Evolutionary conservation across 345 rosid species (phyloP).

Genomic region (Clarkia xantiana): DNA sequence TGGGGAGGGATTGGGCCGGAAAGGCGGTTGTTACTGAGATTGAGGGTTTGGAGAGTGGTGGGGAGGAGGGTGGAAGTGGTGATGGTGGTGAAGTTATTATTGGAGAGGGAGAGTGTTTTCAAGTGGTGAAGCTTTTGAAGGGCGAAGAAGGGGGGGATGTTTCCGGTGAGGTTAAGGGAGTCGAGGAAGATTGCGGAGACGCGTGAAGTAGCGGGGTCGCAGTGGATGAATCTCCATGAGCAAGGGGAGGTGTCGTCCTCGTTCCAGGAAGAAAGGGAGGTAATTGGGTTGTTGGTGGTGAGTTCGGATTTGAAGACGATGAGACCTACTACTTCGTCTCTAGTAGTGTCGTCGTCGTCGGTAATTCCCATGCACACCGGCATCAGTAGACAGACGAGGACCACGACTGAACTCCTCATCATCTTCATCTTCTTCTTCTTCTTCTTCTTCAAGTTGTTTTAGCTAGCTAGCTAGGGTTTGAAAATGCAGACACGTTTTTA

Average conservation of each 20-base stretch:
- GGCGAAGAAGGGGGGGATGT: slow-evolving; percentile 56
- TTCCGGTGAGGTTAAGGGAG: slow-evolving; percentile 67
- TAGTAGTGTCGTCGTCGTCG: no score
- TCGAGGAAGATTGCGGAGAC: slow-evolving; percentile 48
- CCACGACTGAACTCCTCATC: no score
- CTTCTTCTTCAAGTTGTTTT: no score
- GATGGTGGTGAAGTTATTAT: slow-evolving; percentile 40
- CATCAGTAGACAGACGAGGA: no score
- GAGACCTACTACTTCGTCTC: slow-evolving; percentile 79
- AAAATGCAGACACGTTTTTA: no score
- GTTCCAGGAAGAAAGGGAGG: slow-evolving; percentile 57
- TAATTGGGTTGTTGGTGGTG: slow-evolving; percentile 34
- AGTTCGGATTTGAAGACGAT: slow-evolving; percentile 83
- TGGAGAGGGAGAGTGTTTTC: slow-evolving; percentile 53
- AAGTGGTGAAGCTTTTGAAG: slow-evolving; percentile 53
- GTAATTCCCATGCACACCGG: no score
- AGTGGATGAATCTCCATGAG: slow-evolving; percentile 62
- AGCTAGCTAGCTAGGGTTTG: no score
- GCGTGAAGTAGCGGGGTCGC: slow-evolving; percentile 47
- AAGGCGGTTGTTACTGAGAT: slow-evolving; percentile 53
- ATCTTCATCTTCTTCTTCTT: no score
- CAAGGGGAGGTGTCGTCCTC: slow-evolving; percentile 74
- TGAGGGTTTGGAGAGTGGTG: slow-evolving; percentile 31
- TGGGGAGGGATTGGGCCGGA: slow-evolving; percentile 44
- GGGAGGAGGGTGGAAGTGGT: slow-evolving; percentile 13